These are phyloP conservation scores for Solanum pimpinellifolium DNA, from an alignment of 257 asterid genomes.

Conservation along the genomic window DNA sequence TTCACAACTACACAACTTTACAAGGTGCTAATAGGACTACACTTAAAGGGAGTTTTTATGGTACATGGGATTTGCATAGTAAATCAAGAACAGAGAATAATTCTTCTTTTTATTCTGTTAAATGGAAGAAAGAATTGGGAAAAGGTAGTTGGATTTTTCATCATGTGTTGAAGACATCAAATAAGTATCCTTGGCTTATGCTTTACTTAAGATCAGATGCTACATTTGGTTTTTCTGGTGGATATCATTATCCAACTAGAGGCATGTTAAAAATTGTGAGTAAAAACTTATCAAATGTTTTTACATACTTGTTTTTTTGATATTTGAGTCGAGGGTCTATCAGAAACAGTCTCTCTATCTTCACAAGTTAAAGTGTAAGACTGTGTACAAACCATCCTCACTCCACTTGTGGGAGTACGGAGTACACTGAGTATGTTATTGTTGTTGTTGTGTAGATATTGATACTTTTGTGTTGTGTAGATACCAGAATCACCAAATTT, in stretches of 20 bases:
- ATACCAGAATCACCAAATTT: constrained; percentile 79
- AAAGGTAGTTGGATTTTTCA: constrained; percentile 74
- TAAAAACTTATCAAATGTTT: background rate
- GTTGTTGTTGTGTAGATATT: background rate
- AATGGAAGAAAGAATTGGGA: constrained; percentile 71
- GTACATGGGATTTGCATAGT: constrained; percentile 57
- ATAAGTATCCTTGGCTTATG: constrained; percentile 88
- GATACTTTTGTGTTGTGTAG: constrained; percentile 15
- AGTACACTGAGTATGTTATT: background rate
- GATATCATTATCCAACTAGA: constrained; percentile 71
- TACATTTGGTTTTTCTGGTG: constrained; percentile 66
- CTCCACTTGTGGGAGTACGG: background rate
- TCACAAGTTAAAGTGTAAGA: background rate
- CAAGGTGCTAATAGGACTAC: constrained; percentile 22
- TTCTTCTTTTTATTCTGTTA: constrained; percentile 58
- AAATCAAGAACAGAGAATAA: constrained; percentile 7
- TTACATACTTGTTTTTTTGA: too few relatives aligned
- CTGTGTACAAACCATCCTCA: accelerated
- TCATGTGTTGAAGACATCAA: constrained; percentile 54
- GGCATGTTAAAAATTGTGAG: constrained; percentile 79
- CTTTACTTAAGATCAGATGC: constrained; percentile 80
- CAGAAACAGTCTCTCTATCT: background rate
- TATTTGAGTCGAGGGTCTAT: background rate
- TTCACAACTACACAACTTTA: constrained; percentile 52
- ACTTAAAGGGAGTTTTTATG: constrained; percentile 59